Conservation (phyloP, 1,284 basidiomycete species). For the Papiliotrema nemorosa region DNA sequence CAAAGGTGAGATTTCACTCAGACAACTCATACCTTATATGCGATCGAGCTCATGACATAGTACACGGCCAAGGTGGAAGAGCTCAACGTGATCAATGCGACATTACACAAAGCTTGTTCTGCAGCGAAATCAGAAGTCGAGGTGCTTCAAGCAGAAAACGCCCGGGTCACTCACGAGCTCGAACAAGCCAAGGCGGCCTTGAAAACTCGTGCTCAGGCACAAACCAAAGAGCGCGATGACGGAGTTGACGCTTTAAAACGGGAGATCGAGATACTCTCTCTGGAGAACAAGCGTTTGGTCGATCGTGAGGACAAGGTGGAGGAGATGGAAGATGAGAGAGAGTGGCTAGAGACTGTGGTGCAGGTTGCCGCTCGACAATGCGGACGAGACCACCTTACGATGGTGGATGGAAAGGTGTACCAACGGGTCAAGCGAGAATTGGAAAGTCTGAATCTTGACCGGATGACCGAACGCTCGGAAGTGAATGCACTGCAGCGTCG, state of each 20-base stretch:
- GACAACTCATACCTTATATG: neutral
- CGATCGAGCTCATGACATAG: slow-evolving; percentile 4
- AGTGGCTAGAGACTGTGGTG: slow-evolving; percentile 8
- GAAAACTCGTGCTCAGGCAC: too few relatives aligned
- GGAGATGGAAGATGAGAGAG: slow-evolving; percentile 65
- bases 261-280: neutral
- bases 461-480: slow-evolving; percentile 1
- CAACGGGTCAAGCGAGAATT: neutral
- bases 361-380: slow-evolving; percentile 3
- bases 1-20: slow-evolving; percentile 15
- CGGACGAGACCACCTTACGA: neutral
- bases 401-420: slow-evolving; percentile 4
- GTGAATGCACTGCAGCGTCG: slow-evolving; percentile 3
- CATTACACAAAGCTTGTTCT: neutral
- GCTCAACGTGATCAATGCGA: neutral
- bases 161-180: neutral
- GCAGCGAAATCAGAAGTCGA: neutral
- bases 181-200: slow-evolving; percentile 55
- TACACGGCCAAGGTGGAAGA: slow-evolving; percentile 8
- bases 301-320: slow-evolving; percentile 68
- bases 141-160: neutral
- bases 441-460: neutral
- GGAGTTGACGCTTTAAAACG: slow-evolving; percentile 52
- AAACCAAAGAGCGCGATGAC: too few relatives aligned
- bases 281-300: neutral